A percentile compares a stretch with the other conserved stretches of the same genome.
Evolutionary conservation across 163 green algal genomes (phyloP).

Genomic region (Scenedesmus sp.): DNA sequence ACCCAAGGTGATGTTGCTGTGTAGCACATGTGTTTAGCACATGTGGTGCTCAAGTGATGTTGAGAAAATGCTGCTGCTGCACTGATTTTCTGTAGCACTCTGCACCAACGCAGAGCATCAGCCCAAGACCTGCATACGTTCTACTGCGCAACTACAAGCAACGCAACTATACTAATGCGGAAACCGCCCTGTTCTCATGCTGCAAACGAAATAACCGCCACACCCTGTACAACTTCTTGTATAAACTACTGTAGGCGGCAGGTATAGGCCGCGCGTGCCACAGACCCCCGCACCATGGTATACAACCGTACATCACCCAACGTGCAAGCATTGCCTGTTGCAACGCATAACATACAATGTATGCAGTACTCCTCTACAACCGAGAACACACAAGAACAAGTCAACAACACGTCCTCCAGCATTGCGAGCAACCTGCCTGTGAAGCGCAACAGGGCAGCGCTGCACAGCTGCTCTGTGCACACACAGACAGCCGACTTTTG

Average conservation of each 20-base stretch:
- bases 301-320: not conserved
- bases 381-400: not conserved
- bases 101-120: not conserved
- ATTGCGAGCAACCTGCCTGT: not conserved
- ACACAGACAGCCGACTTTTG: not conserved
- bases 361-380: not conserved
- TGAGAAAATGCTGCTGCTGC: too few species aligned
- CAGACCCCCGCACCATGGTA: not conserved
- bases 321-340: not conserved
- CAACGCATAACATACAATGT: not conserved
- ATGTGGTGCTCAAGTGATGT: too few species aligned
- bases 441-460: not conserved
- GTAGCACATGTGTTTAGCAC: too few species aligned
- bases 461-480: not conserved
- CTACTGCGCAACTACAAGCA: not conserved
- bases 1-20: too few species aligned
- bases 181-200: not conserved
- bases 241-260: not conserved
- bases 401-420: not conserved
- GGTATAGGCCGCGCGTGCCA: not conserved
- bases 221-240: not conserved
- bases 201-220: not conserved
- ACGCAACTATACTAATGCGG: not conserved
- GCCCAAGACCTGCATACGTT: not conserved
- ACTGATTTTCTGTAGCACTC: not conserved